Evolutionary conservation across 2,329 filamentous ascomycete species (phyloP), one percentile per base, ranked within the genome.

Genomic region (Colletotrichum caudatum): DNA sequence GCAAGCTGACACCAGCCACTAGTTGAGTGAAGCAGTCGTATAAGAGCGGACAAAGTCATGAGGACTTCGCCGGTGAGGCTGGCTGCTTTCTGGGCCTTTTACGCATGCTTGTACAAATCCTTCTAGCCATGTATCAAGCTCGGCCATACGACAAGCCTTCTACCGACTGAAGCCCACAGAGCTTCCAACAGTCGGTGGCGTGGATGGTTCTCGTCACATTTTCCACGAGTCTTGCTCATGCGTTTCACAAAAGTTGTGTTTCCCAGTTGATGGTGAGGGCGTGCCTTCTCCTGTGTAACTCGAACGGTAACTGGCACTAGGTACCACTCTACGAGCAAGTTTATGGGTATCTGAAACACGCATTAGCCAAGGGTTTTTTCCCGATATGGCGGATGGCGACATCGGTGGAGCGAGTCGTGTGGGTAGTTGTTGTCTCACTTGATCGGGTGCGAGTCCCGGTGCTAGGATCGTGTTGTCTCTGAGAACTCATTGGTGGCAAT

Each of bases 161-260:
- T 84, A 84, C 6, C 73, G 78, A 3, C 73, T 69, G 59, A 81
- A 84, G 0, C 80, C 82, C 48, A 81, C 0, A 85, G 74, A 0
- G 83, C 81, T 50, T 84, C 81, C 0, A 85, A 76, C 0, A 85
- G 76, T 0, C 83, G 80, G 66, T 83, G 76, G 2, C 82, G 78
- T 1, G 81, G 79, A 44, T 84, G 83, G 16, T 79, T 78, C 2
- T 74, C 66, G 37, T 79, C 79, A 79, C 81, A 82, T 6, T 57
- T 75, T 0, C 81, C 81, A 6, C 77, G 75, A 0, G 74, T 74
- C 39, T 73, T 77, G 35, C 68, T 73, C 74, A 84, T 66, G 2
- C 75, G 73, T n/a, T 74, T 71, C 20, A 81, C 63, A 2, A 84
- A 67, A 20, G 74, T 76, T 16, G 77, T 69, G 60, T 78, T 80